Base-by-base conservation (phyloP, 306 rosid genomes). In the Neltuma alba region DNA sequence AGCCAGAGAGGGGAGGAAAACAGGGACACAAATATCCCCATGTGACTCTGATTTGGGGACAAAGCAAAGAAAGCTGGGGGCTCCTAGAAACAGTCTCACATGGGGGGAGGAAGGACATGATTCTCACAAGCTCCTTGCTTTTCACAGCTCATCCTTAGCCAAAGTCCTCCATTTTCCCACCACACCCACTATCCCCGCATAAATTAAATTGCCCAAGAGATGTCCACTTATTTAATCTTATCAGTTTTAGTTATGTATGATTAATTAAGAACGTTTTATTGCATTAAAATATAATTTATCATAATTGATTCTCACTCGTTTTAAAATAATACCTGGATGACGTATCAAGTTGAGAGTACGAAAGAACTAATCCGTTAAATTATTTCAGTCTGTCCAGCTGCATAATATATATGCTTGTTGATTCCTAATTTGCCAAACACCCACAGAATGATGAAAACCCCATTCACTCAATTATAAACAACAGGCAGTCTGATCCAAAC, bases 1-100 rank as follows among this genome's bases (percentile, higher is more conserved):
- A 76, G 82, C 76, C 80, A 62, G 66, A 41, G 78, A 42, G 78
- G 71, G 67, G 81, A 70, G 83, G 50, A 80, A 63, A 18, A 82
- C 57, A 85, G 83, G 80, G 83, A 80, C 81, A 85, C 45, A 78
- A 80, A 87, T 67, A 71, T 62, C 47, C 84, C 92, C 97, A 92
- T 92, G 96, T 92, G 93, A 89, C 88, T 74, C 28, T 87, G 89
- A 89, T 89, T 90, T 85, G 89, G 92, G 73, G 91, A 88, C 86
- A 94, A 92, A 86, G 93, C 88, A 90, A 87, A 82, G 83, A 81
- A 87, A 83, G 93, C 86, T 82, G 85, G 80, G 75, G 81, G 79
- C 88, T 88, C 86, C 76, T 83, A 48, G 78, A 81, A 83, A 76
- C 86, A 88, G 75, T 79, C 16, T 92, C 98, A 94, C 98, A 92